Evolutionary conservation across 2,329 filamentous ascomycete genomes (phyloP).

Genomic region (Diaporthe caulivora): DNA sequence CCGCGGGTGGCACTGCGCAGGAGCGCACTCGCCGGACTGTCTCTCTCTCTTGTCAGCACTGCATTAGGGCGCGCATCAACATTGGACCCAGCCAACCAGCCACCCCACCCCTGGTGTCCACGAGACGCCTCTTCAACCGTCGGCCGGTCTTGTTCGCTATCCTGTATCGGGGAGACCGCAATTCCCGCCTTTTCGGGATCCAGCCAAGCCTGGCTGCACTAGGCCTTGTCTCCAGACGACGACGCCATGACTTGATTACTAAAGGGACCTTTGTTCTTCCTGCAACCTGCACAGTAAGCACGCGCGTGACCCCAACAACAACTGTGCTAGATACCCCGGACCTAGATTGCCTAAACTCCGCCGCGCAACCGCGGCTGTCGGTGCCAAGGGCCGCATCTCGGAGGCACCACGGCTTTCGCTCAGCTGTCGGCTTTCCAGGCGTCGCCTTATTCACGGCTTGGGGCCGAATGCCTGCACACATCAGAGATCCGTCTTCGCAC

Average conservation of each 20-base stretch:
- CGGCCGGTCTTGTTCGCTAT: background rate
- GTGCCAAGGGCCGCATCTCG: background rate
- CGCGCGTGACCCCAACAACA: background rate
- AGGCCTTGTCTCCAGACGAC: background rate
- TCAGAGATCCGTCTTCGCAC: no score
- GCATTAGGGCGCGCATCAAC: constrained; percentile 21
- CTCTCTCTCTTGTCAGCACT: constrained; percentile 17
- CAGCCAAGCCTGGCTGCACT: background rate
- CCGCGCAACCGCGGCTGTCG: background rate
- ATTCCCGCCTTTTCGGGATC: constrained; percentile 16
- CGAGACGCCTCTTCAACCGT: background rate
- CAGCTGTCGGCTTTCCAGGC: no score
- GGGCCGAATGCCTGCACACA: no score
- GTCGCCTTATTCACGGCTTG: no score
- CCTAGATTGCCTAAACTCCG: background rate
- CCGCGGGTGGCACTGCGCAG: constrained; percentile 9
- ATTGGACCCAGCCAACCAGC: background rate
- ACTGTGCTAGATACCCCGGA: no score
- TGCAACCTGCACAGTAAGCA: constrained; percentile 15
- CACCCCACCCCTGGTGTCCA: background rate
- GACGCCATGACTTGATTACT: background rate
- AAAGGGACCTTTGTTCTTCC: background rate
- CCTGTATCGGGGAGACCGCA: background rate
- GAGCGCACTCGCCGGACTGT: background rate
- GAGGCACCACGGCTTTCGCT: background rate